Evolutionary conservation across 495 filamentous ascomycete genomes (phyloP).

Genomic region (Cryomyces minteri): DNA sequence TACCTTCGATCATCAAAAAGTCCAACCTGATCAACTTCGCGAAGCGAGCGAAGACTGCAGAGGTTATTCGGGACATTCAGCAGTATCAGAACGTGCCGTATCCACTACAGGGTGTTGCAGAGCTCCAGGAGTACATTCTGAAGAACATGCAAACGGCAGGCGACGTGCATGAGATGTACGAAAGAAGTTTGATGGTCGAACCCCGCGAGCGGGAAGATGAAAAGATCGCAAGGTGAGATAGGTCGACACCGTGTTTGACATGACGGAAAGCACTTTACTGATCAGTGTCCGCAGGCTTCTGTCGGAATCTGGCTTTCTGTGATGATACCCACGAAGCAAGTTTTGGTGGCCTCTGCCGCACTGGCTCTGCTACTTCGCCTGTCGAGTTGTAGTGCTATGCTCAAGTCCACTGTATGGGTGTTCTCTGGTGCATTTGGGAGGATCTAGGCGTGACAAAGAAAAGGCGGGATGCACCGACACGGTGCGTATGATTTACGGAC

Average conservation of each 20-base stretch:
- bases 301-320: constrained; percentile 60
- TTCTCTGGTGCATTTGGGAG: not conserved
- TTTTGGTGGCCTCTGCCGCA: not conserved
- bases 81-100: constrained; percentile 97
- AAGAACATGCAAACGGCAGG: constrained; percentile 84
- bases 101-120: constrained; percentile 66
- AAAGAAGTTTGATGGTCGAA: constrained; percentile 80
- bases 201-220: constrained; percentile 93
- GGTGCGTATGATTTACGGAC: too few species aligned
- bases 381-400: not conserved
- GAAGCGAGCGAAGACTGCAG: constrained; percentile 92
- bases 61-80: constrained; percentile 95
- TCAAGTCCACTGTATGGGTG: not conserved
- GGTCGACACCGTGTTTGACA: not conserved
- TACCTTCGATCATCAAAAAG: constrained; percentile 85
- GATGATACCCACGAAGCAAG: constrained; percentile 9
- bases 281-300: constrained; percentile 34
- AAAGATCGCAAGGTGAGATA: constrained; percentile 58
- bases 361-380: not conserved
- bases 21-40: constrained; percentile 95
- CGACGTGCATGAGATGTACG: constrained; percentile 98
- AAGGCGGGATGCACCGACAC: too few species aligned
- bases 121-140: constrained; percentile 93
- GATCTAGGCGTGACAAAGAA: too few species aligned
- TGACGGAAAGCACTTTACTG: not conserved